Percentiles rank a stretch among this genome's conserved stretches.
These are phyloP conservation scores for Trypanosomatidae sp. DNA, from an alignment of 208 protist genomes.

Conservation along the genomic window DNA sequence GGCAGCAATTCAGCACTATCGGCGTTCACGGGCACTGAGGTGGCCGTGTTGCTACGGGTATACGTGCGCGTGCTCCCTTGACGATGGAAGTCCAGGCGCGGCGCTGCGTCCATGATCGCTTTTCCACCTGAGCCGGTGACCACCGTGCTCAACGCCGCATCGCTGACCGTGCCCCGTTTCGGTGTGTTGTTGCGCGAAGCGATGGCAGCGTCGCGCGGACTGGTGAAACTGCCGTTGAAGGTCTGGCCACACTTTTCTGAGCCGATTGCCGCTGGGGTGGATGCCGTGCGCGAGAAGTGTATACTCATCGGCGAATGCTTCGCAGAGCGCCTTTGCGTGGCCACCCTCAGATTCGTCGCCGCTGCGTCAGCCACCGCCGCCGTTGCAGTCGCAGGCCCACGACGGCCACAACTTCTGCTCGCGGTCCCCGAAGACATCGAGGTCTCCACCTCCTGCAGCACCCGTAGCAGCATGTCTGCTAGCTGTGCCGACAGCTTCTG, in stretches of 20 bases:
- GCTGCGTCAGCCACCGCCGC: background rate
- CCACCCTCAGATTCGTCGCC: background rate
- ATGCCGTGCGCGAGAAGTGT: constrained; percentile 22
- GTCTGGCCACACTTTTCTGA: background rate
- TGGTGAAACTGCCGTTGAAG: background rate
- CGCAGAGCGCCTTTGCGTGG: constrained; percentile 8
- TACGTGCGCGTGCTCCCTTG: constrained; percentile 22
- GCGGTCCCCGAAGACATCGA: background rate
- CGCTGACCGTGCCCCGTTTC: background rate
- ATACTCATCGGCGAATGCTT: constrained; percentile 21
- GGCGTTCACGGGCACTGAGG: background rate
- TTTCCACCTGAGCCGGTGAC: constrained; percentile 10
- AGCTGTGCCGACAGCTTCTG: constrained; percentile 25
- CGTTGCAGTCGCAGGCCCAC: background rate
- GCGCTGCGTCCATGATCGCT: constrained; percentile 27
- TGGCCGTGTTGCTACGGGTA: constrained; percentile 23
- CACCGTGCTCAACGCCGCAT: background rate
- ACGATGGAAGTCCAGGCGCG: constrained; percentile 36
- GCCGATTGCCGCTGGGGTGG: constrained; percentile 7
- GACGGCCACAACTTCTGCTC: no score
- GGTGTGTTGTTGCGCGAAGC: constrained; percentile 8
- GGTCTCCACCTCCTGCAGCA: constrained; percentile 15
- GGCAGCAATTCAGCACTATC: background rate
- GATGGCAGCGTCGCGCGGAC: background rate
- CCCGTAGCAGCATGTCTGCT: constrained; percentile 10